Percentiles rank a stretch among this genome's conserved stretches.
Conservation (phyloP, 371 early-diverging fungal genomes). For the Rozella allomycis region DNA sequence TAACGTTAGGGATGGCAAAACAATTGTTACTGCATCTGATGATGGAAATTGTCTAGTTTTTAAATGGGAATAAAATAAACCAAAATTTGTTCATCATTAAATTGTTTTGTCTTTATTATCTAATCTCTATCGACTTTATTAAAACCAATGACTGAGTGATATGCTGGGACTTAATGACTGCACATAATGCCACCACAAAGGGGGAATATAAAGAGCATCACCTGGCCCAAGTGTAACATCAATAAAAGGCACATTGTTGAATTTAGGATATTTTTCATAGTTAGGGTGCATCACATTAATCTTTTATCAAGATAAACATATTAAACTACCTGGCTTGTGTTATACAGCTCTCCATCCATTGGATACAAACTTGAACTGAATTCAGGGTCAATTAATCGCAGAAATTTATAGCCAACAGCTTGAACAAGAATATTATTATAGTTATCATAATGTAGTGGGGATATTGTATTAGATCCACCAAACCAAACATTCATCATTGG, state of each 20-base stretch:
- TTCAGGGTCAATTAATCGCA: slow-evolving; percentile 41
- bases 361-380: slow-evolving; percentile 39
- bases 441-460: slow-evolving; percentile 70
- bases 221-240: slow-evolving; percentile 53
- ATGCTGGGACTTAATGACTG: slow-evolving; percentile 49
- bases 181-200: slow-evolving; percentile 78
- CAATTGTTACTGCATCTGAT: slow-evolving; percentile 50
- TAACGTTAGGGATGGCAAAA: slow-evolving; percentile 37
- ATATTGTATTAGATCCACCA: slow-evolving; percentile 60
- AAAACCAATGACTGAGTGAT: slow-evolving; percentile 75
- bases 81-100: too few species aligned
- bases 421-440: slow-evolving; percentile 66
- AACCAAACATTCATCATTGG: slow-evolving; percentile 63
- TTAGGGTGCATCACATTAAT: slow-evolving; percentile 45
- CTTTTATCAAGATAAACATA: slow-evolving; percentile 4
- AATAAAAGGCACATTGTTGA: slow-evolving; percentile 30
- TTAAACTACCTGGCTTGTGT: slow-evolving; percentile 44
- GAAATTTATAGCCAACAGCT: slow-evolving; percentile 60
- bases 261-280: slow-evolving; percentile 17
- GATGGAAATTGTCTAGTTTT: slow-evolving; percentile 49
- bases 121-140: slow-evolving; percentile 7
- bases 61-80: too few species aligned
- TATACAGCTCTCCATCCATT: slow-evolving; percentile 22
- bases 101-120: too few species aligned
- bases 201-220: slow-evolving; percentile 68